Evolutionary conservation across 257 asterid genomes (phyloP).

Genomic region (Catharanthus roseus): DNA sequence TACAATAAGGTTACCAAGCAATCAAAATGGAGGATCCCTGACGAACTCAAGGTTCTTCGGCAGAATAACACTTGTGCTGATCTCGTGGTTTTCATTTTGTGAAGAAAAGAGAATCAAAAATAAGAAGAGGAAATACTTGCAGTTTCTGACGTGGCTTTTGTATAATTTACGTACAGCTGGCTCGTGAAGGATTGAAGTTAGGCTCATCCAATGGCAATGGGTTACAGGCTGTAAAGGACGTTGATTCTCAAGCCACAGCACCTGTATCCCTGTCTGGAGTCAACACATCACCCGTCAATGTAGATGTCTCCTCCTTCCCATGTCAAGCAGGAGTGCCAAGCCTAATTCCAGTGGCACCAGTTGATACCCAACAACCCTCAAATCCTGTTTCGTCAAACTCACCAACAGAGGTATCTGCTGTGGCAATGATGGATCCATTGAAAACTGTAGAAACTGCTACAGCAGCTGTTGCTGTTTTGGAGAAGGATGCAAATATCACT

Average conservation of each 20-base stretch:
- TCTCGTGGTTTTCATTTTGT: slow-evolving; percentile 11
- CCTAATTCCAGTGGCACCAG: slow-evolving; percentile 51
- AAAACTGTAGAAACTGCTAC: slow-evolving; percentile 33
- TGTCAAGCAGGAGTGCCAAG: slow-evolving; percentile 43
- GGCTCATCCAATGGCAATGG: slow-evolving; percentile 35
- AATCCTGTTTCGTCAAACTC: slow-evolving; percentile 40
- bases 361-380: slow-evolving; percentile 32
- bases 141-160: slow-evolving; percentile 7
- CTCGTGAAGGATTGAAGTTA: slow-evolving; percentile 51
- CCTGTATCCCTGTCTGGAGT: slow-evolving; percentile 38
- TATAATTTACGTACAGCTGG: slow-evolving; percentile 43
- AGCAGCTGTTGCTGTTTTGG: slow-evolving; percentile 32
- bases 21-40: slow-evolving; percentile 88
- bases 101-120: not conserved
- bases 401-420: slow-evolving; percentile 40
- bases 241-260: slow-evolving; percentile 31
- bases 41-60: slow-evolving; percentile 69
- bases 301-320: slow-evolving; percentile 30
- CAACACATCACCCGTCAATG: slow-evolving; percentile 30
- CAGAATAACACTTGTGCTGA: slow-evolving; percentile 21
- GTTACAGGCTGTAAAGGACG: slow-evolving; percentile 33
- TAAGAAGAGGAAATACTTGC: not conserved
- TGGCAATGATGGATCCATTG: slow-evolving; percentile 29
- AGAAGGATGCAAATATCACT: slow-evolving; percentile 29
- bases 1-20: slow-evolving; percentile 56